Percentiles rank a stretch among this genome's conserved stretches.
phyloP scores from a whole-genome alignment of 75 land plant species.

The Sequoiadendron giganteum region DNA sequence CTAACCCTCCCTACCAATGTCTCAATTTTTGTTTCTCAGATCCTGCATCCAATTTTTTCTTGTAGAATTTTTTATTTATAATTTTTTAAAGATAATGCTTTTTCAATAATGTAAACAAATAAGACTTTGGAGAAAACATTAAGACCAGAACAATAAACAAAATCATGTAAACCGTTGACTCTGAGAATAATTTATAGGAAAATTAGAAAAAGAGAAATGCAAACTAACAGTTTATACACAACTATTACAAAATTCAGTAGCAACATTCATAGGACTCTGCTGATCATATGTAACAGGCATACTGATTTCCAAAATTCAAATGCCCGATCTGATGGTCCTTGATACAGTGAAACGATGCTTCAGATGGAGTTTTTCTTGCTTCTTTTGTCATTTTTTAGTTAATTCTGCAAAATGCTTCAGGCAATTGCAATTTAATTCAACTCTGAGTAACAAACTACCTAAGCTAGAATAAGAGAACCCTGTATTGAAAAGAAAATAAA shows the following conservation, averaged over 20 bases:
- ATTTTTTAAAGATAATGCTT: too few relatives aligned
- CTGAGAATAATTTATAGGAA: neutral
- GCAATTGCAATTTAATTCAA: neutral
- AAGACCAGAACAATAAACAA: too few relatives aligned
- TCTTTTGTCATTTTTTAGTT: neutral
- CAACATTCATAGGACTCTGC: neutral
- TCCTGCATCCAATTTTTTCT: too few relatives aligned
- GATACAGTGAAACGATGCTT: neutral
- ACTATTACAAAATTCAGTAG: neutral
- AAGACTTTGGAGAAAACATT: too few relatives aligned
- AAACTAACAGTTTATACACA: neutral
- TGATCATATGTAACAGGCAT: neutral
- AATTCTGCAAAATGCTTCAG: neutral
- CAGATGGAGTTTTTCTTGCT: neutral
- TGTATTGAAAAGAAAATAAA: neutral
- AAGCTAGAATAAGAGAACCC: neutral
- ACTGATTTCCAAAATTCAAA: neutral
- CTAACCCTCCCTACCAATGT: too few relatives aligned
- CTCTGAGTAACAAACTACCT: neutral
- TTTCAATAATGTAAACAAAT: too few relatives aligned
- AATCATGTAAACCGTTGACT: too few relatives aligned
- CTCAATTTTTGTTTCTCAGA: too few relatives aligned
- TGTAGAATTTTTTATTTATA: too few relatives aligned
- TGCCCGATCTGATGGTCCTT: neutral
- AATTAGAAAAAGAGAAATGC: neutral